Base-by-base conservation (phyloP, 2,329 filamentous ascomycete species). In the Drechslera avenae region DNA sequence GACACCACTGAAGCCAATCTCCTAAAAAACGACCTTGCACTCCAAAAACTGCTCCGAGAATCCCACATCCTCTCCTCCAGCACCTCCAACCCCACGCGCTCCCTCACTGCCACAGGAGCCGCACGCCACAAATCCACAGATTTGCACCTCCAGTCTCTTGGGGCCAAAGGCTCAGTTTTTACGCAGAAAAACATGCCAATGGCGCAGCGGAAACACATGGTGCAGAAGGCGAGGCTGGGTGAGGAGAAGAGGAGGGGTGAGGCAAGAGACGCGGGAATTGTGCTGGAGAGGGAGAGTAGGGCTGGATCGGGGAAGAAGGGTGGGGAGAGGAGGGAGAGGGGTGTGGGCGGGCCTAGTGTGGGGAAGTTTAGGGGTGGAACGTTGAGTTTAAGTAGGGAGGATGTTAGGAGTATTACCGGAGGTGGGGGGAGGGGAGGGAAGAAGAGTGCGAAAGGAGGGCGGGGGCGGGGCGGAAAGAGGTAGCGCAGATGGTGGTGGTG, bases 181-280 rank as follows among this genome's bases (percentile, higher is more conserved):
- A 81, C 81, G 49, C 92, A 96, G 75, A 83, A 87, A 51, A 92
- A 88, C 63, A 96, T 97, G 91, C 93, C 94, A 14, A 89, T 96
- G 81, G 77, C 85, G 34, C 87, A 93, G 68, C 84, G 91, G 52
- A 91, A 89, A 75, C 92, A 93, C n/a, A 97, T 97, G 53, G 77
- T 78, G 13, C 81, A 83, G 1, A 90, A 91, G 44, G 83, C 83
- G 17, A 78, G 72, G 1, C 74, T 79, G 21, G 84, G 83, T 52
- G 92, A 97, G 72, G 77, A 82, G 10, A 88, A 83, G 76, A 78
- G 93, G 43, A 80, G 93, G 31, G 80, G 79, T 33, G 90, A 96
- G 72, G 94, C 94, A 2, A 85, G 82, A 67, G 93, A 97, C 79
- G 96, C 93, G 64, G 94, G 93, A 5, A 86, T 97, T 62, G 86